Evolutionary conservation across 2,329 filamentous ascomycete genomes (phyloP).

Genomic region (Alternaria arbusti): DNA sequence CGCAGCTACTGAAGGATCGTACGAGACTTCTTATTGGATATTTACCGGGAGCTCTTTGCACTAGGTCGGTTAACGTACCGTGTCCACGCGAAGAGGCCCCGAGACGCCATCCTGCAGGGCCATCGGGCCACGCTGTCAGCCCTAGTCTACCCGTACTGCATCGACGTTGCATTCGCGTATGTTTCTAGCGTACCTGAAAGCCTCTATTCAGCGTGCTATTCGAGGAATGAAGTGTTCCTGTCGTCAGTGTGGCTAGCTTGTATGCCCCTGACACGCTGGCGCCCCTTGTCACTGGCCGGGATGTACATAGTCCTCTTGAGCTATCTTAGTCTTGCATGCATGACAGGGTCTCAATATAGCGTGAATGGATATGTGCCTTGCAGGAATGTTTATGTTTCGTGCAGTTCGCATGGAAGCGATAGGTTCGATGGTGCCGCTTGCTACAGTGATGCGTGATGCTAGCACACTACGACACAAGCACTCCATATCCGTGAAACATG

Average conservation of each 20-base stretch:
- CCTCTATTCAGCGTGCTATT: not conserved
- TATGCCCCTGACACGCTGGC: not conserved
- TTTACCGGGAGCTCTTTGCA: not conserved
- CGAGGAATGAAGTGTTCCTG: not conserved
- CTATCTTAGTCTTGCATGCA: fast-evolving
- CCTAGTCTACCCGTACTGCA: not conserved
- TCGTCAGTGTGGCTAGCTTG: not conserved
- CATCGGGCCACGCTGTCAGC: not conserved
- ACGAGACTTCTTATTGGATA: not conserved
- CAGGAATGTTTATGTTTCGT: not conserved
- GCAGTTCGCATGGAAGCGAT: not conserved
- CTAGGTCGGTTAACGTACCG: not conserved
- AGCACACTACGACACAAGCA: not conserved
- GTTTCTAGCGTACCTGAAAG: fast-evolving
- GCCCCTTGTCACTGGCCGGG: not conserved
- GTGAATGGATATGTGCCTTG: not conserved
- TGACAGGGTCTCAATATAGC: no score
- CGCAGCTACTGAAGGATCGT: not conserved
- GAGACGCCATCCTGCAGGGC: not conserved
- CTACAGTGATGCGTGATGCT: not conserved
- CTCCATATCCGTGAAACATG: fast-evolving
- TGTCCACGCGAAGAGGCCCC: not conserved
- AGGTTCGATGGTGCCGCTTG: not conserved
- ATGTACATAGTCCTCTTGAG: not conserved
- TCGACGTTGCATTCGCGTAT: not conserved